Conservation (phyloP, 2,329 filamentous ascomycete species). For the Fusarium albosuccineum region DNA sequence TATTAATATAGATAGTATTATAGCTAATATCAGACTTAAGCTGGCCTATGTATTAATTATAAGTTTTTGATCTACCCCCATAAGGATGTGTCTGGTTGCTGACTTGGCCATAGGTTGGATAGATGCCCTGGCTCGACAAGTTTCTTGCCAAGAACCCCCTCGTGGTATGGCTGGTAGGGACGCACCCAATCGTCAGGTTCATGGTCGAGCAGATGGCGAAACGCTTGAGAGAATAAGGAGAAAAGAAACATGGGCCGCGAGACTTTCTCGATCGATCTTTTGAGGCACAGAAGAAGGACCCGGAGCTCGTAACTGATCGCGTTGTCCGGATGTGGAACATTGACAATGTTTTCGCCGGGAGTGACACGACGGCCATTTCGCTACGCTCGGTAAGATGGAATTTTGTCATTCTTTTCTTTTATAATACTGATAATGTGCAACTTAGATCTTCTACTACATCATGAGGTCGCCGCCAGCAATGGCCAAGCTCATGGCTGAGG, state of each 20-base stretch:
- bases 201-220: background rate
- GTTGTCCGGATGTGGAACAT: background rate
- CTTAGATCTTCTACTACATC: background rate
- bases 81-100: background rate
- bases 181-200: background rate
- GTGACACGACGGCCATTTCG: background rate
- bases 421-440: background rate
- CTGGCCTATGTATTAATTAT: background rate
- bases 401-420: background rate
- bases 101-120: background rate
- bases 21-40: background rate
- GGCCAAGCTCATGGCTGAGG: background rate
- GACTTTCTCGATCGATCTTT: background rate
- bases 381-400: background rate
- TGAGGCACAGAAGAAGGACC: background rate
- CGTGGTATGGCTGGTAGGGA: background rate
- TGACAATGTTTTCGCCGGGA: background rate
- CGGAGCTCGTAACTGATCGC: background rate
- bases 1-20: background rate
- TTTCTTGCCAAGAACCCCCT: background rate
- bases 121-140: background rate
- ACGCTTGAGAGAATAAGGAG: background rate
- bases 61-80: background rate
- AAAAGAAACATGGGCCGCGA: background rate
- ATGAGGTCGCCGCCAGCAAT: background rate